Conservation (phyloP, 257 asterid species). For the Lycium ferocissimum region DNA sequence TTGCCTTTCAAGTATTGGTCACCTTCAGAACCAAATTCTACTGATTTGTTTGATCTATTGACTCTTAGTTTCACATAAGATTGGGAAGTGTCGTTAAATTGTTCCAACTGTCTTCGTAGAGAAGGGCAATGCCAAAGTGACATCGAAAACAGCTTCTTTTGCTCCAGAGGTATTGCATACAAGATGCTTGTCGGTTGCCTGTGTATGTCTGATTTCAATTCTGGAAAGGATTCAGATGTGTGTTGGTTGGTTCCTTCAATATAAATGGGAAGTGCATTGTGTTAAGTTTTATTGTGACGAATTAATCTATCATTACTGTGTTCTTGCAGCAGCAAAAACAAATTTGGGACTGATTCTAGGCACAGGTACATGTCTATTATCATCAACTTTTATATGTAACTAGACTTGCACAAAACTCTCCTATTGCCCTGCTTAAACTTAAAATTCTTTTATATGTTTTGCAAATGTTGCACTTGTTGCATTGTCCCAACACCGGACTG, state of each 20-base stretch:
- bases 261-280: neutral
- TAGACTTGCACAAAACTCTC: neutral
- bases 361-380: neutral
- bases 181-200: neutral
- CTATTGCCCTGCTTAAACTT: neutral
- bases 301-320: neutral
- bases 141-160: neutral
- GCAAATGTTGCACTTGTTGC: neutral
- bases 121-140: neutral
- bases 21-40: neutral
- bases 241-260: neutral
- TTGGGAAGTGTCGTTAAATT: neutral
- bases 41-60: neutral
- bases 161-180: neutral
- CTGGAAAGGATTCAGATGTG: neutral
- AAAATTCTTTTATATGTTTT: neutral
- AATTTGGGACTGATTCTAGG: neutral
- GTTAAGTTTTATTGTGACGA: neutral
- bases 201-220: neutral
- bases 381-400: neutral
- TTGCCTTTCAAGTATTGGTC: neutral
- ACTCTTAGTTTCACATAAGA: neutral
- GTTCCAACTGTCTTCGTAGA: neutral
- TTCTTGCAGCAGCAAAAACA: neutral
- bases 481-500: neutral